A percentile compares a stretch with the other conserved stretches of the same genome.
Conservation (phyloP, 208 protist species). For the Leptomonas pyrrhocoris region DNA sequence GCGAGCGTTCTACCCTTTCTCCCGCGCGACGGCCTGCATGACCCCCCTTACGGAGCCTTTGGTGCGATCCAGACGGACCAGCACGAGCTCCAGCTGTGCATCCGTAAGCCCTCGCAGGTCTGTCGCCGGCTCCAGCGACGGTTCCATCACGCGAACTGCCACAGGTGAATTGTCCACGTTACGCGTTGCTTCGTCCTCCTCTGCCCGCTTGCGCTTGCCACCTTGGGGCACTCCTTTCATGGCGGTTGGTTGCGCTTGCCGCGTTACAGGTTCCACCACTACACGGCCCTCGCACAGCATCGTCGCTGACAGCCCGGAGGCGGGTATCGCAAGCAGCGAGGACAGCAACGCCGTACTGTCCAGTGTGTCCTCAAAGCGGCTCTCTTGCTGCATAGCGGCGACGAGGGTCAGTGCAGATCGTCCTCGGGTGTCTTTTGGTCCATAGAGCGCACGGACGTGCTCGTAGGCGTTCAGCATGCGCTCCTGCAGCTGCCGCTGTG, state of each 20-base stretch:
- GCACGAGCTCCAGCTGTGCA: constrained; percentile 38
- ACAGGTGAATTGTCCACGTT: not conserved
- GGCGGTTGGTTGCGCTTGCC: not conserved
- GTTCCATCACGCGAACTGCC: constrained; percentile 12
- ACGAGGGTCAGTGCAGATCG: constrained; percentile 48
- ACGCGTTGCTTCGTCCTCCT: not conserved
- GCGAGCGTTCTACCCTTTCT: not conserved
- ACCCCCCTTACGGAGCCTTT: constrained; percentile 35
- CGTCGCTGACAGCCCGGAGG: constrained; percentile 43
- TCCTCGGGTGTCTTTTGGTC: constrained; percentile 37
- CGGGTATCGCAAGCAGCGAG: constrained; percentile 38
- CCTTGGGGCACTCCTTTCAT: not conserved
- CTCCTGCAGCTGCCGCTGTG: constrained; percentile 61
- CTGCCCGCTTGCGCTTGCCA: constrained; percentile 20
- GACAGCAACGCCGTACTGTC: constrained; percentile 46
- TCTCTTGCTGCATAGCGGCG: constrained; percentile 49
- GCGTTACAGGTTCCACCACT: constrained; percentile 2
- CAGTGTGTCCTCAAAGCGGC: constrained; percentile 65
- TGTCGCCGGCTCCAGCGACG: constrained; percentile 14
- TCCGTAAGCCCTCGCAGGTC: constrained; percentile 19
- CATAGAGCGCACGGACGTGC: constrained; percentile 67
- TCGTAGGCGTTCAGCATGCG: constrained; percentile 71
- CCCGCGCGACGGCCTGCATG: constrained; percentile 5
- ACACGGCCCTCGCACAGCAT: constrained; percentile 36
- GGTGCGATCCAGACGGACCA: constrained; percentile 38